Evolutionary conservation across 192 early-diverging fungal species (phyloP), one percentile per base, ranked within the genome.

Genomic region (Podila clonocystis): DNA sequence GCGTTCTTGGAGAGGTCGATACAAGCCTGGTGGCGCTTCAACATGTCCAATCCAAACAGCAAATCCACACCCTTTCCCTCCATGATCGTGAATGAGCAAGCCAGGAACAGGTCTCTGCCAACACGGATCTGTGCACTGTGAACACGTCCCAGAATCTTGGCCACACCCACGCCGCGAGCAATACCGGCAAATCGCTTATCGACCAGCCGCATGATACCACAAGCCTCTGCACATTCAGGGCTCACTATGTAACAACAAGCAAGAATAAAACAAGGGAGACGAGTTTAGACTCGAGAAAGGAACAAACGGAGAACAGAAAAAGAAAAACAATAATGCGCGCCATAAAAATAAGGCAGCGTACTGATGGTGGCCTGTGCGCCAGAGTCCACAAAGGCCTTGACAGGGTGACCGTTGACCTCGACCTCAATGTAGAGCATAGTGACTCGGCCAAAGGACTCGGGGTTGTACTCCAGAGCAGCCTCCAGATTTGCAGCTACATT

Each of bases 351-450:
- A 31, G 4, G 26, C 28, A 57, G 88, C 83, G 84, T 89, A 88
- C 89, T 95, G n/a, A 99, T 95, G 5, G 97, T 98, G 22, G 91
- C 93, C 67, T 98, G 97, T 15, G 98, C 98, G 8, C 97, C 98
- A 30, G 97, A 97, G 73, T 99, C 98, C 0, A 99, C 96, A 83
- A 99, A 91, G 0, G 98, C 97, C 74, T 97, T 96, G 22, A 98
- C 83, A 1, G 90, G 90, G 38, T 88, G 87, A n/a, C 92, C 93
- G 83, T 99, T 99, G 62, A 99, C 94, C 74, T 94, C 87, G 19
- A 91, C 90, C 68, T 93, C 83, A 36, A 99, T 93, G 82, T 97
- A 99, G 31, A 99, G 90, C 92, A 97, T 95, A 3, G 93, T 90
- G 15, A 97, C 94, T 29, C 91, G 82, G 15, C 93, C 96, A 88